A percentile compares a stretch with the other conserved stretches of the same genome.
These are phyloP conservation scores for Chlamydomonas eustigma DNA, from an alignment of 139 green algal species.

Conservation along the genomic window DNA sequence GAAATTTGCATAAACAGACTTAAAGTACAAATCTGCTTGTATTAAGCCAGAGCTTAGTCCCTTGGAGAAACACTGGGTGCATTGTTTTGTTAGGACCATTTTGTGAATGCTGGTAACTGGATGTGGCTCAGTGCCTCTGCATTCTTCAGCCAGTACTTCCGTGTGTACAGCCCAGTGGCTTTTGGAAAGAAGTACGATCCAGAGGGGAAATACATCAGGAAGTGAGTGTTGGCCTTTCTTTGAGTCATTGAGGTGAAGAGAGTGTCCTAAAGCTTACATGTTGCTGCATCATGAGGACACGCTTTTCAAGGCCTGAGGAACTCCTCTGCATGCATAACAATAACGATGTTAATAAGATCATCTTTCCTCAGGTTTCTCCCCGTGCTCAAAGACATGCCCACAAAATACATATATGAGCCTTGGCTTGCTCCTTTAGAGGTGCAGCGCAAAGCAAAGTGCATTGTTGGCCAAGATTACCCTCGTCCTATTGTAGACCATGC, in stretches of 20 bases:
- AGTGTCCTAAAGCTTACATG: too few relatives aligned
- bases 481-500: slow-evolving; percentile 81
- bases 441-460: slow-evolving; percentile 64
- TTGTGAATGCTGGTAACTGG: slow-evolving; percentile 48
- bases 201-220: slow-evolving; percentile 77
- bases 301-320: too few relatives aligned
- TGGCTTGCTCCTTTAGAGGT: slow-evolving; percentile 85
- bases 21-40: too few relatives aligned
- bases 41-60: too few relatives aligned
- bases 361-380: slow-evolving; percentile 85
- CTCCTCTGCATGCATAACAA: too few relatives aligned
- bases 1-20: slow-evolving; percentile 1
- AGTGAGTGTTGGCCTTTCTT: slow-evolving; percentile 44
- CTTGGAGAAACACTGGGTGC: too few relatives aligned
- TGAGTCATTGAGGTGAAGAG: not conserved
- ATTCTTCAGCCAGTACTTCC: slow-evolving; percentile 83
- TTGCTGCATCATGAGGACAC: too few relatives aligned
- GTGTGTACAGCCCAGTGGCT: slow-evolving; percentile 46
- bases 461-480: slow-evolving; percentile 90
- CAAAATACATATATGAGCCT: slow-evolving; percentile 94
- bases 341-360: too few relatives aligned
- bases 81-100: slow-evolving; percentile 74
- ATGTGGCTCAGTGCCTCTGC: slow-evolving; percentile 84
- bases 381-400: slow-evolving; percentile 85
- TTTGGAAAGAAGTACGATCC: slow-evolving; percentile 90